Evolutionary conservation across 495 filamentous ascomycete species (phyloP).

Genomic region (Tuber indicum): DNA sequence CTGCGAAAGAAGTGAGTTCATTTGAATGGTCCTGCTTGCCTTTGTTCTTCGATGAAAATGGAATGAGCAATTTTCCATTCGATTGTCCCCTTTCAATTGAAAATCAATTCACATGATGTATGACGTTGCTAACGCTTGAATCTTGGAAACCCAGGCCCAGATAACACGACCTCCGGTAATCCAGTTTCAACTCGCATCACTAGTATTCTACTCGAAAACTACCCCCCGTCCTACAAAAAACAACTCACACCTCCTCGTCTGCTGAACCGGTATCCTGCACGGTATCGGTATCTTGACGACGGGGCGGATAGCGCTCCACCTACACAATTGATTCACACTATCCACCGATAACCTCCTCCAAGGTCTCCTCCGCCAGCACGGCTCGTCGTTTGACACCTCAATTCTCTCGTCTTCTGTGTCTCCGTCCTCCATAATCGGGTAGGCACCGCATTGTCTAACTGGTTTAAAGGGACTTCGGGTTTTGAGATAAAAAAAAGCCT

Average conservation of each 20-base stretch:
- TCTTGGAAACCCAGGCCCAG: constrained; percentile 59
- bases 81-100: not conserved
- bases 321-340: constrained; percentile 60
- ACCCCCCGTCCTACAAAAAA: constrained; percentile 26
- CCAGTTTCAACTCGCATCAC: constrained; percentile 18
- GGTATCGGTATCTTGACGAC: constrained; percentile 72
- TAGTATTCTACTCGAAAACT: constrained; percentile 26
- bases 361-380: constrained; percentile 77
- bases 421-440: constrained; percentile 48
- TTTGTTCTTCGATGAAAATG: not conserved
- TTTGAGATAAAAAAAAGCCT: not conserved
- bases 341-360: constrained; percentile 69
- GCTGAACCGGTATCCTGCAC: constrained; percentile 74
- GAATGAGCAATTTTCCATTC: not conserved
- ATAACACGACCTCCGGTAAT: constrained; percentile 61
- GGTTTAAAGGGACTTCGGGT: constrained; percentile 54
- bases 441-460: constrained; percentile 71
- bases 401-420: constrained; percentile 49
- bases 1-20: constrained; percentile 85
- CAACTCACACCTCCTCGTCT: constrained; percentile 73
- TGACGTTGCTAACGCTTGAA: constrained; percentile 26
- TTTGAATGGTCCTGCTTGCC: not conserved
- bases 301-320: constrained; percentile 37
- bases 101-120: not conserved
- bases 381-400: constrained; percentile 60